A percentile compares a stretch with the other conserved stretches of the same genome.
Evolutionary conservation across 495 filamentous ascomycete genomes (phyloP).

Genomic region (Aspergillus sclerotioniger): DNA sequence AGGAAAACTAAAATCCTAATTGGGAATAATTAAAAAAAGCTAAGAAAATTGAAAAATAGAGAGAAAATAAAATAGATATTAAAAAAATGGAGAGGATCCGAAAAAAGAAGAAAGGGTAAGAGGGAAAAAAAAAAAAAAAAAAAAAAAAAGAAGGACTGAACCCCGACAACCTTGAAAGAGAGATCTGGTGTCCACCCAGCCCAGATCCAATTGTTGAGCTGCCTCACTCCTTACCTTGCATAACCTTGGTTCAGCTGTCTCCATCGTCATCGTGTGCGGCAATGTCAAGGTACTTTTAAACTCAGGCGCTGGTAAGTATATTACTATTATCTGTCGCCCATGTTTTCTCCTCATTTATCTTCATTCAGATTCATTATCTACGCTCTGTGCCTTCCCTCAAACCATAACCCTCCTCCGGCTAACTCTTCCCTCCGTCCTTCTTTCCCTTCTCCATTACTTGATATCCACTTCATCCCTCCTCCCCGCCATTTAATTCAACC

Average conservation of each 20-base stretch:
- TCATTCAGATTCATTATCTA: conserved; percentile 4
- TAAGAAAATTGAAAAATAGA: neutral
- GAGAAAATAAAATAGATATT: conserved; percentile 11
- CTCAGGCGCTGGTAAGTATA: conserved; percentile 18
- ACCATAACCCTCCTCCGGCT: conserved; percentile 4
- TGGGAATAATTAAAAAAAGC: neutral
- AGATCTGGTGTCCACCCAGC: conserved; percentile 21
- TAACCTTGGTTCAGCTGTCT: conserved; percentile 32
- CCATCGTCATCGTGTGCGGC: conserved; percentile 31
- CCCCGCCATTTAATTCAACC: conserved; percentile 4
- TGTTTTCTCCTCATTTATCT: conserved; percentile 11
- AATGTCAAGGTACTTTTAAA: conserved; percentile 27
- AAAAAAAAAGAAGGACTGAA: conserved; percentile 14
- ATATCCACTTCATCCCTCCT: conserved; percentile 4
- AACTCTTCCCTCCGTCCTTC: conserved; percentile 2
- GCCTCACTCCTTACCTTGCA: conserved; percentile 28
- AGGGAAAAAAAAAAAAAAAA: conserved; percentile 9
- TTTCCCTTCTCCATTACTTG: neutral
- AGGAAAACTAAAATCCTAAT: neutral
- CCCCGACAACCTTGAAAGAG: conserved; percentile 17
- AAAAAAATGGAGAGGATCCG: neutral
- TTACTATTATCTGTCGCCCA: conserved; percentile 23
- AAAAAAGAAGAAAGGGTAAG: conserved; percentile 7
- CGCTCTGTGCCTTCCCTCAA: conserved; percentile 5
- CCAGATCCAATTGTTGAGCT: conserved; percentile 26